Evolutionary conservation across 192 early-diverging fungal species (phyloP), one percentile per base, ranked within the genome.

Genomic region (Coemansia sp.): DNA sequence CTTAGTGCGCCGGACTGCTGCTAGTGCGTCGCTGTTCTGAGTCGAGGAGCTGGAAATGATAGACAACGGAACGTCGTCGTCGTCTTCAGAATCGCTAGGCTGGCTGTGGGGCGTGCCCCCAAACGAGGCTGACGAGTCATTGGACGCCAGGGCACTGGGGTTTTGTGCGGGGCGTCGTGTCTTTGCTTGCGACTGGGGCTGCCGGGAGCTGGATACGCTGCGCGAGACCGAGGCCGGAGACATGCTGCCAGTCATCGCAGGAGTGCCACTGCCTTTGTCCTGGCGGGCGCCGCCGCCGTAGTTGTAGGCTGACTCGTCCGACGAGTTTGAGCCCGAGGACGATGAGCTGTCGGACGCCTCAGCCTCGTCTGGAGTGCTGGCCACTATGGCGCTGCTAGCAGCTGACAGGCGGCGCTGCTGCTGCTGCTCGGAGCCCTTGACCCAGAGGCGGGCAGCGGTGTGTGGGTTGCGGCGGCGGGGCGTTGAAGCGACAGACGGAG

Each of bases 1-100:
- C 62, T 74, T 82, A 45, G 79, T 67, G 29, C 79, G 74, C 4
- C 79, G 64, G 6, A 82, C 57, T 3, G 64, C 69, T 12, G 71
- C 71, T 58, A 66, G 32, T 1, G 51, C 29, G 5, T 42, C 44
- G 64, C 32, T 44, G 63, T 62, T 75, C 45, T 73, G 70, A 1
- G 63, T 59, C 2, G 78, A 75, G 14, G 60, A 63, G 64, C 62
- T 66, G 2, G 78, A 81, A 3, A 81, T 81, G 23, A 73, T 63
- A 11, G 78, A 81, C 60, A 81, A 68, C 31, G 78, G 78, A 25
- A 81, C 44, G 23, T 78, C 76, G 61, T 80, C 78, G 15, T 64
- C 66, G 38, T 69, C 62, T 15, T 59, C 69, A n/a, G 32, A 45
- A 59, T 23, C 59, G 59, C 41, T 51, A 21, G 64, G 37, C 27